Base-by-base conservation (phyloP, 768 basidiomycete species). In the Mycena floridula region DNA sequence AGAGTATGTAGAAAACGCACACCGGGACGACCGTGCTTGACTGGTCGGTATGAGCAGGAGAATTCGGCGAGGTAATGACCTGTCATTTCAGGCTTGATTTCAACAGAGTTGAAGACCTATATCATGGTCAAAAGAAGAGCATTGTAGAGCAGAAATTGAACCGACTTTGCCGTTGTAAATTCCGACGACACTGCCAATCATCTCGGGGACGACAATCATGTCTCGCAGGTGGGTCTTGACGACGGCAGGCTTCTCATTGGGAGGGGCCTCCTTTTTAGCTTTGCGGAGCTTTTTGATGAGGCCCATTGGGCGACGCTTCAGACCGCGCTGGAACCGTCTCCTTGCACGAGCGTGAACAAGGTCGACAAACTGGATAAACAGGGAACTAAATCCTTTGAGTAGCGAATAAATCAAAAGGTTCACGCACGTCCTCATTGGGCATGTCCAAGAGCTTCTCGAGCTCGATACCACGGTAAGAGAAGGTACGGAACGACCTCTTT, bases 171-270 rank as follows among this genome's bases (percentile, higher is more conserved):
- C 92, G 62, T 93, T 95, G 83, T 99, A 98, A 64, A 98, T 95
- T 51, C 96, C 96, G 52, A 97, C 83, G 54, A 98, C 90, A 59
- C 82, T 86, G 50, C 96, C 96, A 68, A 99, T 97, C 96, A 99
- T 98, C 77, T 99, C 96, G 40, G 96, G 96, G 48, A 99, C 96
- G 69, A 99, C 85, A 69, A 98, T 95, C 96, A 99, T 98, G 73
- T 98, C 85, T 60, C 96, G 91, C 57, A 99, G 77, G 70, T 99
- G 96, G 46, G 96, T 99, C 81, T 98, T 99, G 61, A 99, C 95
- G 56, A 93, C 89, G 42, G 91, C 79, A 48, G 96, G 96, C 78
- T 99, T 98, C 74, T 98, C 94, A 71, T 97, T 96, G 55, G 95
- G 89, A 46, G 82, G 89, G n/a, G 93, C 92, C 69, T 97, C 93